A percentile compares a stretch with the other conserved stretches of the same genome.
These are phyloP conservation scores for Zymoseptoria crescenta DNA, from an alignment of 2,329 filamentous ascomycete genomes.

Conservation along the genomic window DNA sequence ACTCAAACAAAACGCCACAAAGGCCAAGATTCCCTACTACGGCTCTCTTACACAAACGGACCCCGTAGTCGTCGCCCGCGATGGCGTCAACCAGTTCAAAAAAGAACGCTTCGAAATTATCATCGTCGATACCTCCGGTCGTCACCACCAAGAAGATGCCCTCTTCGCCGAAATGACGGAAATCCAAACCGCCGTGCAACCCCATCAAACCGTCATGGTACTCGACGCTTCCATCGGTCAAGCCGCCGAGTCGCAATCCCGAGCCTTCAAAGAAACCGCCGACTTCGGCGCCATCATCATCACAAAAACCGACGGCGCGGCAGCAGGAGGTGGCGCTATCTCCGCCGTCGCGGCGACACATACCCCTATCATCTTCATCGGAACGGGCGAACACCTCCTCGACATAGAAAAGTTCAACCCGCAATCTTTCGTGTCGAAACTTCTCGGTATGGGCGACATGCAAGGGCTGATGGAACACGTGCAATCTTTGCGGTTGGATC, in stretches of 20 bases:
- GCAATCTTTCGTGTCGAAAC: slow-evolving; percentile 84
- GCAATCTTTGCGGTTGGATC: slow-evolving; percentile 87
- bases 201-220: slow-evolving; percentile 98
- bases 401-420: slow-evolving; percentile 90
- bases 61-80: slow-evolving; percentile 83
- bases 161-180: slow-evolving; percentile 97
- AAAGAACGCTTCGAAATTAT: slow-evolving; percentile 98
- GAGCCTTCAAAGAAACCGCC: slow-evolving; percentile 94
- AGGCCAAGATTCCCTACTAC: slow-evolving; percentile 98
- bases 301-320: slow-evolving; percentile 95
- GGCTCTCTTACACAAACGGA: slow-evolving; percentile 94
- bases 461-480: slow-evolving; percentile 92
- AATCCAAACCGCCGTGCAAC: slow-evolving; percentile 81
- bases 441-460: slow-evolving; percentile 97
- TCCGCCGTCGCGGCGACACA: slow-evolving; percentile 94
- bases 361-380: slow-evolving; percentile 95
- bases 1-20: slow-evolving; percentile 96
- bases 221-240: slow-evolving; percentile 95
- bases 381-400: slow-evolving; percentile 94
- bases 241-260: slow-evolving; percentile 85
- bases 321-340: slow-evolving; percentile 91
- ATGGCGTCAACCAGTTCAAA: slow-evolving; percentile 97
- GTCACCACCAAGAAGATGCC: slow-evolving; percentile 89
- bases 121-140: slow-evolving; percentile 93
- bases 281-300: slow-evolving; percentile 98